phyloP scores from a whole-genome alignment of 179 eudicot species.

The Beta lomatogona region DNA sequence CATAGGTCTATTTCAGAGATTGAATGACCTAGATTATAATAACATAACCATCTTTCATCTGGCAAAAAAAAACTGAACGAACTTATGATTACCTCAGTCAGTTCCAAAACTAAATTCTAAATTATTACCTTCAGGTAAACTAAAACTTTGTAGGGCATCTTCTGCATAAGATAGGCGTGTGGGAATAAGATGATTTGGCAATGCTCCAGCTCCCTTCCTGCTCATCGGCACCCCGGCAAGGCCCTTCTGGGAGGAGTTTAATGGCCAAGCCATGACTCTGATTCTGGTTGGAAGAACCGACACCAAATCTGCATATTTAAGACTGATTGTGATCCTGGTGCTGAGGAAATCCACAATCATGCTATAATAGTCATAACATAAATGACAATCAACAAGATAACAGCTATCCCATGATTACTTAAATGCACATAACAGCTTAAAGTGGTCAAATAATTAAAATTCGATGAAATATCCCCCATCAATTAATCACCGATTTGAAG shows the following conservation, averaged over 20 bases:
- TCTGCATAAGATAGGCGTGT: conserved; percentile 80
- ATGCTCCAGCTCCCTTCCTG: conserved; percentile 42
- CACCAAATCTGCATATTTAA: conserved; percentile 77
- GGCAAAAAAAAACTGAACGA: no score
- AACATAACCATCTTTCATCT: no score
- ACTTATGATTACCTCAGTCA: not conserved
- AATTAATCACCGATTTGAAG: not conserved
- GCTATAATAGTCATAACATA: conserved; percentile 14
- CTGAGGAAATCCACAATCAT: conserved; percentile 22
- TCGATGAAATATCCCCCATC: not conserved
- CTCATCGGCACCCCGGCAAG: conserved; percentile 18
- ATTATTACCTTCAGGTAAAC: conserved; percentile 84
- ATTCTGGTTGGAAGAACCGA: conserved; percentile 78
- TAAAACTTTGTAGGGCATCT: conserved; percentile 75
- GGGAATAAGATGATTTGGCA: conserved; percentile 55
- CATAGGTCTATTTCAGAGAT: not conserved
- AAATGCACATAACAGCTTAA: not conserved
- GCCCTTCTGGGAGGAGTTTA: conserved; percentile 48
- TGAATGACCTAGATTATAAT: not conserved
- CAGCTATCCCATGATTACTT: not conserved
- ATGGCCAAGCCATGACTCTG: conserved; percentile 95
- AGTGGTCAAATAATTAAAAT: not conserved
- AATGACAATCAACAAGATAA: conserved; percentile 1
- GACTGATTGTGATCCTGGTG: conserved; percentile 83
- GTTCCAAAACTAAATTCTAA: not conserved